Conservation (phyloP, 305 asterid species). For the Rubia peregrina region DNA sequence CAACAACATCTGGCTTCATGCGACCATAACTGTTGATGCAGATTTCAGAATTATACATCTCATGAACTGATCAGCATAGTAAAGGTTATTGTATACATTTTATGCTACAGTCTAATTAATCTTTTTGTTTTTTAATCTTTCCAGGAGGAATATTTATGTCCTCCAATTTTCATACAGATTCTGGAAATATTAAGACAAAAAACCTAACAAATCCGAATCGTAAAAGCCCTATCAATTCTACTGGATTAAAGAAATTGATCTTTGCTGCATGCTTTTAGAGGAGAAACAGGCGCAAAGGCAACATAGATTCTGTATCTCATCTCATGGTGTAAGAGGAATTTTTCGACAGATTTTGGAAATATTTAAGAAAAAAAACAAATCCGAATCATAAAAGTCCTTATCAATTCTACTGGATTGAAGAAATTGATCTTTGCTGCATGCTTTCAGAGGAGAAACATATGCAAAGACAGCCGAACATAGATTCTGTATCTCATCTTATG, state of each 20-base stretch:
- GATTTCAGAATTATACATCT: conserved; percentile 21
- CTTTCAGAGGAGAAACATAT: not conserved
- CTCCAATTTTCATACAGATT: not conserved
- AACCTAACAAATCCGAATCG: not conserved
- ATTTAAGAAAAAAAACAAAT: not conserved
- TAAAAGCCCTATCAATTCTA: not conserved
- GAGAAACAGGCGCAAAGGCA: not conserved
- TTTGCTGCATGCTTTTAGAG: not conserved
- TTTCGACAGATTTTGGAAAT: not conserved
- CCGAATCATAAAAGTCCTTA: not conserved
- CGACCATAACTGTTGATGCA: conserved; percentile 77
- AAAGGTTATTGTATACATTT: not conserved
- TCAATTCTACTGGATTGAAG: not conserved
- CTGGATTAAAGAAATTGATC: not conserved
- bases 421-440: not conserved
- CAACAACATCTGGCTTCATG: conserved; percentile 97
- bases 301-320: not conserved
- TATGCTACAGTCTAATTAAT: not conserved
- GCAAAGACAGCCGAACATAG: not conserved
- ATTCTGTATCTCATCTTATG: not conserved
- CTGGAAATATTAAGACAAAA: not conserved
- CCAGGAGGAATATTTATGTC: not conserved
- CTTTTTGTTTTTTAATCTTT: not conserved
- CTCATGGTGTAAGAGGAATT: not conserved
- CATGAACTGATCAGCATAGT: conserved; percentile 9